Conservation (phyloP, 1,284 basidiomycete species). For the Apiotrichum sp. region DNA sequence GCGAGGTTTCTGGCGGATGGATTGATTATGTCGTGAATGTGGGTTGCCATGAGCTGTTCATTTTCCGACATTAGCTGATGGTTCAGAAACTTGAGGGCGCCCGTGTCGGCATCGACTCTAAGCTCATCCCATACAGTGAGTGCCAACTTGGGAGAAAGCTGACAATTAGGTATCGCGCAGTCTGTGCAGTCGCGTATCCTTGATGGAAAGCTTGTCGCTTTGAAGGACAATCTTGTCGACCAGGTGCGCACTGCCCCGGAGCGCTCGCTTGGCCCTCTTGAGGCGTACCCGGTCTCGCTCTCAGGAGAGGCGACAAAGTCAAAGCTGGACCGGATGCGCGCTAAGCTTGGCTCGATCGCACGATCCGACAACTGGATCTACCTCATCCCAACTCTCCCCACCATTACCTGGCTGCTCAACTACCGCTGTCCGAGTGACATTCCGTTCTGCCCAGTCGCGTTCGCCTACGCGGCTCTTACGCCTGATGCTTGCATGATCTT, state of each 20-base stretch:
- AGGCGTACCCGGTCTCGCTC: constrained; percentile 66
- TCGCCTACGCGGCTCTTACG: constrained; percentile 71
- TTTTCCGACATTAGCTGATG: constrained; percentile 4
- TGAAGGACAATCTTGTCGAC: constrained; percentile 71
- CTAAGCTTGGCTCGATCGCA: constrained; percentile 30
- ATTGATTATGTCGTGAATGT: constrained; percentile 66
- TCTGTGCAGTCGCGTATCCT: too few relatives aligned
- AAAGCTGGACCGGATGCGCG: constrained; percentile 32
- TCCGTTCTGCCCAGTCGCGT: constrained; percentile 80
- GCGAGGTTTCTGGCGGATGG: constrained; percentile 59
- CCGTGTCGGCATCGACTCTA: constrained; percentile 80
- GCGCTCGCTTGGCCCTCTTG: constrained; percentile 64
- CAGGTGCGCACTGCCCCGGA: constrained; percentile 66
- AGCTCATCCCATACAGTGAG: constrained; percentile 68
- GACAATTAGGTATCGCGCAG: too few relatives aligned
- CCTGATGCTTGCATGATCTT: constrained; percentile 48
- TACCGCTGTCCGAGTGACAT: constrained; percentile 69
- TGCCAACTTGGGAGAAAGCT: not conserved
- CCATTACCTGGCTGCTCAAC: constrained; percentile 70
- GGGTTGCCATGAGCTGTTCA: constrained; percentile 3
- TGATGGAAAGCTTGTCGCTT: constrained; percentile 51
- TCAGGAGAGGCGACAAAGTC: constrained; percentile 53
- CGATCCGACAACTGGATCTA: constrained; percentile 41
- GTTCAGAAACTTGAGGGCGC: constrained; percentile 54
- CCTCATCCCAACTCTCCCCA: constrained; percentile 46